A percentile compares a stretch with the other conserved stretches of the same genome.
Conservation (phyloP, 1,139 yeast species). For the Debaryomyces sp. region DNA sequence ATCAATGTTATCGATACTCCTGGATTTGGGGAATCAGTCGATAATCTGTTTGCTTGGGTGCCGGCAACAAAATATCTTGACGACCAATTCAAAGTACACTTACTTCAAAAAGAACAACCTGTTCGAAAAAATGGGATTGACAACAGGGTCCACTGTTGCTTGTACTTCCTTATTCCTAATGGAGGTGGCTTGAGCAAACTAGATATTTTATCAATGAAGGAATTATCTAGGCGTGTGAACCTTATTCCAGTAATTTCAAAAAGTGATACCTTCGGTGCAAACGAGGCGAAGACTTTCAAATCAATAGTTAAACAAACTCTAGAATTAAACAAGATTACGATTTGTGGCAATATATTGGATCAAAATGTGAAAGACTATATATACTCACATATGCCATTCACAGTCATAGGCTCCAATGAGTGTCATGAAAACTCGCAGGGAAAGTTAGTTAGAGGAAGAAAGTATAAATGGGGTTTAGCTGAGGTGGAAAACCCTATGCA, state of each 20-base stretch:
- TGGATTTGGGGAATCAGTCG: constrained; percentile 33
- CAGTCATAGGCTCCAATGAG: constrained; percentile 57
- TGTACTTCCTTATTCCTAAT: constrained; percentile 69
- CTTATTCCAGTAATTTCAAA: constrained; percentile 78
- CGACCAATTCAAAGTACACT: constrained; percentile 57
- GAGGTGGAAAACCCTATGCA: constrained; percentile 67
- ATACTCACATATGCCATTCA: constrained; percentile 53
- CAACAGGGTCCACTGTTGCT: constrained; percentile 72
- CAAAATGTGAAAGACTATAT: constrained; percentile 33
- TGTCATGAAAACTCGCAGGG: constrained; percentile 33
- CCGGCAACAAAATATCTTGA: constrained; percentile 63
- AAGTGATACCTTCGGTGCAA: constrained; percentile 63
- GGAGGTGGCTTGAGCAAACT: constrained; percentile 54
- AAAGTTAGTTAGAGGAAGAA: constrained; percentile 57
- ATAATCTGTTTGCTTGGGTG: constrained; percentile 58
- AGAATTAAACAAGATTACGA: constrained; percentile 48
- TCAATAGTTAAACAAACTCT: constrained; percentile 45
- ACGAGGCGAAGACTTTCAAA: constrained; percentile 48
- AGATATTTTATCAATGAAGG: constrained; percentile 72
- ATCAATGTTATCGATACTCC: constrained; percentile 48
- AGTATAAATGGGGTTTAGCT: constrained; percentile 73
- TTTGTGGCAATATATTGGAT: constrained; percentile 59
- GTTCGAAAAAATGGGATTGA: constrained; percentile 51
- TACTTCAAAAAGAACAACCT: constrained; percentile 77
- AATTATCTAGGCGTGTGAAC: constrained; percentile 64